Percentiles rank a stretch among this genome's conserved stretches.
Conservation (phyloP, 148 eudicot species). For the Rhododendron ovatum region DNA sequence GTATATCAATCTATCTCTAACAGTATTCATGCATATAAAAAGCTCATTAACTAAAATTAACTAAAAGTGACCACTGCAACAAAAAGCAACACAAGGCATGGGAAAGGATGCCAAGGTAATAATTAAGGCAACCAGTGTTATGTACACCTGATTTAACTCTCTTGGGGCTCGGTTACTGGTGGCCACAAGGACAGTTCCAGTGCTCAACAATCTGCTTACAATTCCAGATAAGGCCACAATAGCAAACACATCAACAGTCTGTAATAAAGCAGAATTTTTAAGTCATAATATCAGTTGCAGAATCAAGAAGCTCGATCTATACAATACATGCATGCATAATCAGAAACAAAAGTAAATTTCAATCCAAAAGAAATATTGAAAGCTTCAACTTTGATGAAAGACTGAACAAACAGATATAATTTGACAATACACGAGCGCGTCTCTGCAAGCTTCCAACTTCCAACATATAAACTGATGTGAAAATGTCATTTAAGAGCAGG, state of each 20-base stretch:
- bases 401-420: not conserved
- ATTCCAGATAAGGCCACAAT: slow-evolving; percentile 99
- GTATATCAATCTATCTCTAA: no score
- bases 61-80: not conserved
- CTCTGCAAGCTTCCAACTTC: not conserved
- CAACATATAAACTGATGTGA: not conserved
- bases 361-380: not conserved
- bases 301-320: not conserved
- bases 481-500: not conserved
- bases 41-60: not conserved
- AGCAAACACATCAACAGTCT: slow-evolving; percentile 99
- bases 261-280: slow-evolving; percentile 33
- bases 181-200: slow-evolving; percentile 92
- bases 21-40: not conserved
- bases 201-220: slow-evolving; percentile 87
- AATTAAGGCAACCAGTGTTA: not conserved
- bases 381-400: not conserved
- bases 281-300: slow-evolving; percentile 21
- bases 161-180: slow-evolving; percentile 92
- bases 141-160: slow-evolving; percentile 82
- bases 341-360: not conserved
- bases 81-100: not conserved
- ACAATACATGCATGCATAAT: not conserved
- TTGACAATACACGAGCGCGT: not conserved
- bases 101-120: not conserved